Percentiles rank a stretch among this genome's conserved stretches.
Evolutionary conservation across 2,329 filamentous ascomycete genomes (phyloP).

Genomic region (Colletotrichum musae): DNA sequence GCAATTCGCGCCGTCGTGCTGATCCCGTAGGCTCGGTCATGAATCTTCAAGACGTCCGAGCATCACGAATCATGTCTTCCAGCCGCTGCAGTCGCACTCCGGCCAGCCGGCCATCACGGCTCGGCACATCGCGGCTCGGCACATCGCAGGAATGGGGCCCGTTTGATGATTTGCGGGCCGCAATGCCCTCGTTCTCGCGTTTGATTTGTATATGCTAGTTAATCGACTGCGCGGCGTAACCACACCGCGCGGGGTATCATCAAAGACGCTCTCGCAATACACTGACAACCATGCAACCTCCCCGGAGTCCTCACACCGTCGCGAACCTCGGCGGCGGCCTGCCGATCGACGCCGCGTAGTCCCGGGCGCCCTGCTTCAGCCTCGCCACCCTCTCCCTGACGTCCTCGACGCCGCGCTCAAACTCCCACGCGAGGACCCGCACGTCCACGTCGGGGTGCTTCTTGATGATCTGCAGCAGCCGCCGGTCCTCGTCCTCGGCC

Average conservation of each 20-base stretch:
- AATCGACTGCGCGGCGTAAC: background rate
- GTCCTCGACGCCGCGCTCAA: conserved; percentile 16
- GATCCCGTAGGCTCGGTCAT: background rate
- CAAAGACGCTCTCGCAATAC: background rate
- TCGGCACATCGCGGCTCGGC: too few relatives aligned
- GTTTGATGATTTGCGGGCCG: conserved; percentile 13
- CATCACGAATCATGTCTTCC: conserved; percentile 33
- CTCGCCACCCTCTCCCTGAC: conserved; percentile 19
- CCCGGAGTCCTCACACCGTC: background rate
- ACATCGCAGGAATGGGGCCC: background rate
- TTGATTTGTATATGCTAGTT: conserved; percentile 1
- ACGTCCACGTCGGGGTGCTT: background rate
- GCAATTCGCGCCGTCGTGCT: background rate
- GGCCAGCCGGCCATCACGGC: too few relatives aligned
- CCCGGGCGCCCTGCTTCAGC: conserved; percentile 31
- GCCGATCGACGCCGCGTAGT: conserved; percentile 7
- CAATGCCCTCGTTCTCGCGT: background rate
- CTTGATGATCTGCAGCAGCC: conserved; percentile 17
- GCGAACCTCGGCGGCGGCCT: conserved; percentile 29
- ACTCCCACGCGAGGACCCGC: conserved; percentile 14
- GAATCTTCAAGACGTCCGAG: background rate
- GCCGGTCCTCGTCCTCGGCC: conserved; percentile 10
- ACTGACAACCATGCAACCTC: conserved; percentile 9
- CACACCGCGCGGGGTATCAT: conserved; percentile 30
- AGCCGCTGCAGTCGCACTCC: conserved; percentile 39